These are phyloP conservation scores for Teratosphaeria zuluensis DNA, from an alignment of 2,329 filamentous ascomycete genomes.

Conservation along the genomic window DNA sequence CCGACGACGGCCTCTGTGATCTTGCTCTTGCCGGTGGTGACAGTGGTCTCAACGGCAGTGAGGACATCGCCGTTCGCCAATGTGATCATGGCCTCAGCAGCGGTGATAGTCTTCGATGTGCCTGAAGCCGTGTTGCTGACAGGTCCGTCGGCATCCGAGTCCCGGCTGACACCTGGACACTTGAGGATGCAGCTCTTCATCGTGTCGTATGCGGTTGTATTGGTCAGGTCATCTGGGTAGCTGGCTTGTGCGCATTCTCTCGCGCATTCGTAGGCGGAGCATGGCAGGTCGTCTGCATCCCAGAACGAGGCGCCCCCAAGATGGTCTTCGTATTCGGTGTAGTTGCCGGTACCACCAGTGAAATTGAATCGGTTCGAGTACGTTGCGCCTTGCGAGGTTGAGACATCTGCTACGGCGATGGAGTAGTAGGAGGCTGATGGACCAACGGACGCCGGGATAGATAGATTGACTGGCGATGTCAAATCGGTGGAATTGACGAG, in stretches of 20 bases:
- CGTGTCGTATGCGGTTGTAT: constrained; percentile 13
- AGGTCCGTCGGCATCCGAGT: constrained; percentile 9
- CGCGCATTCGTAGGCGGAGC: constrained; percentile 19
- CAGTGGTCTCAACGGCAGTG: constrained; percentile 9
- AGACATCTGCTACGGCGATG: constrained; percentile 20
- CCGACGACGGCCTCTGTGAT: constrained; percentile 12
- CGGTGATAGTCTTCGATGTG: neutral
- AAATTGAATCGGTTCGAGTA: constrained; percentile 22
- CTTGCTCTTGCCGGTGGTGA: constrained; percentile 5
- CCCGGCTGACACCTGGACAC: constrained; percentile 19
- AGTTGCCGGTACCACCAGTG: constrained; percentile 17
- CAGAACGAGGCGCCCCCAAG: constrained; percentile 23
- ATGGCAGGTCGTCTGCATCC: constrained; percentile 20
- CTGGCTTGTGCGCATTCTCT: constrained; percentile 18
- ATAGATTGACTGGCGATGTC: constrained; percentile 19
- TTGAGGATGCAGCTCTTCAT: constrained; percentile 21
- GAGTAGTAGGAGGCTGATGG: constrained; percentile 23
- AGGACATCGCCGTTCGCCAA: constrained; percentile 5
- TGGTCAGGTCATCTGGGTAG: constrained; percentile 20
- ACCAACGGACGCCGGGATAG: constrained; percentile 24
- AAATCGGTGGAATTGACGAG: constrained; percentile 25
- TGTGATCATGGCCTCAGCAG: constrained; percentile 5
- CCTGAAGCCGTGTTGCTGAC: constrained; percentile 1
- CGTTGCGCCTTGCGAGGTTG: constrained; percentile 12
- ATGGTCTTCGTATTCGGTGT: constrained; percentile 20